Evolutionary conservation across 352 stramenopile genomes (phyloP).

Genomic region (Saprolegnia diclina): DNA sequence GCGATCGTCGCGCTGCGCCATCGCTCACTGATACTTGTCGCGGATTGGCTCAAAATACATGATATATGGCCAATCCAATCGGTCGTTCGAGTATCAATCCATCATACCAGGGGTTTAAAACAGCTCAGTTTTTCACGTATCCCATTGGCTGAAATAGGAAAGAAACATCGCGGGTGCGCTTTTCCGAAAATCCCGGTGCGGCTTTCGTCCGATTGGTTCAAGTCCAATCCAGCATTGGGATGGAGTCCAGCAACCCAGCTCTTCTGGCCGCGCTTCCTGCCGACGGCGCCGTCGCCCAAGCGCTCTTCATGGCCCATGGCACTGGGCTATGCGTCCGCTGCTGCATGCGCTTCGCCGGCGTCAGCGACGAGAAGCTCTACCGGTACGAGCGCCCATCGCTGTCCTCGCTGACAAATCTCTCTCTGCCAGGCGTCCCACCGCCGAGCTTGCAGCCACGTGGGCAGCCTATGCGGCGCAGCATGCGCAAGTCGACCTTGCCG

Average conservation of each 20-base stretch:
- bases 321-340: slow-evolving; percentile 51
- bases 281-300: not conserved
- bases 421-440: not conserved
- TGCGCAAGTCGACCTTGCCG: slow-evolving; percentile 2
- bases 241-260: not conserved
- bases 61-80: too few relatives aligned
- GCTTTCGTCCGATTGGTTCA: not conserved
- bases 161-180: not conserved
- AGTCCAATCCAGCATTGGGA: not conserved
- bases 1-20: too few relatives aligned
- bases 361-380: slow-evolving; percentile 46
- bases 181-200: not conserved
- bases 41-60: too few relatives aligned
- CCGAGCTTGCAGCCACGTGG: not conserved
- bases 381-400: slow-evolving; percentile 33
- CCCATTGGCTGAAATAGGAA: too few relatives aligned
- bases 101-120: too few relatives aligned
- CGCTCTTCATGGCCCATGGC: not conserved
- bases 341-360: slow-evolving; percentile 51
- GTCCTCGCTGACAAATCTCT: not conserved
- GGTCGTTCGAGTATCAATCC: too few relatives aligned
- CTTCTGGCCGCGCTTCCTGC: slow-evolving; percentile 9
- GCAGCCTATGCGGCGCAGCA: not conserved
- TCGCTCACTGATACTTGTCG: too few relatives aligned
- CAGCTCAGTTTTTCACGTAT: too few relatives aligned